A percentile compares a stretch with the other conserved stretches of the same genome.
Conservation (phyloP, 1,284 basidiomycete genomes). For the Ustilago lituana region DNA sequence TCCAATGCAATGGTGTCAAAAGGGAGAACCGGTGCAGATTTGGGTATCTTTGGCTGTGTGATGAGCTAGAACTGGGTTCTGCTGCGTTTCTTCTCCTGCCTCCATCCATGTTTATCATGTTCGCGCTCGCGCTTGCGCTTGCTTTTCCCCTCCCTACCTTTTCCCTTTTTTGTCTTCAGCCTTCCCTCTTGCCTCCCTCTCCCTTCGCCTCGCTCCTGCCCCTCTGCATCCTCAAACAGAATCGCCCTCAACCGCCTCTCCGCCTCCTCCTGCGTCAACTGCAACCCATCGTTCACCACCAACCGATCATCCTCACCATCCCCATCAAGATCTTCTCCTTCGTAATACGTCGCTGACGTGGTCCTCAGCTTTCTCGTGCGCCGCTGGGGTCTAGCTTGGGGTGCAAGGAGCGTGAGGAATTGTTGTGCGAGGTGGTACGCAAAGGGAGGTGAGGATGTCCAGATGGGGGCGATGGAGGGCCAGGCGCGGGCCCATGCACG, state of each 20-base stretch:
- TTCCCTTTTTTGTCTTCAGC: not conserved
- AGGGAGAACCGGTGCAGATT: no score
- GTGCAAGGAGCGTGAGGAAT: slow-evolving; percentile 15
- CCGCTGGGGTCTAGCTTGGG: no score
- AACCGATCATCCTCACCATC: not conserved
- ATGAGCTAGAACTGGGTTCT: not conserved
- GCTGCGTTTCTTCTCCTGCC: not conserved
- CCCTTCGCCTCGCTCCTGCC: not conserved
- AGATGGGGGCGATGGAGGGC: slow-evolving; percentile 11
- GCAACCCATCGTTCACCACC: not conserved
- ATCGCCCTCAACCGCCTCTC: slow-evolving; percentile 15
- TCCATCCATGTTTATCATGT: not conserved
- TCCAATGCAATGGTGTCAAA: no score
- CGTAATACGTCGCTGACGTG: no score
- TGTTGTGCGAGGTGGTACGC: slow-evolving; percentile 12
- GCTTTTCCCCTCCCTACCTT: not conserved
- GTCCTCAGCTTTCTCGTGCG: no score
- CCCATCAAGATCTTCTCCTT: not conserved
- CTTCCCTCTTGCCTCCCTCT: not conserved
- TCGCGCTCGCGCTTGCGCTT: not conserved
- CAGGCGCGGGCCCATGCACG: slow-evolving; percentile 20
- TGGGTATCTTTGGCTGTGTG: no score
- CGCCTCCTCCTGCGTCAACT: slow-evolving; percentile 28
- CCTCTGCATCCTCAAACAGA: slow-evolving; percentile 13
- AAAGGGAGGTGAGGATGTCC: slow-evolving; percentile 2